phyloP scores from a whole-genome alignment of 768 basidiomycete species.

The Symmetrospora coprosmae region DNA sequence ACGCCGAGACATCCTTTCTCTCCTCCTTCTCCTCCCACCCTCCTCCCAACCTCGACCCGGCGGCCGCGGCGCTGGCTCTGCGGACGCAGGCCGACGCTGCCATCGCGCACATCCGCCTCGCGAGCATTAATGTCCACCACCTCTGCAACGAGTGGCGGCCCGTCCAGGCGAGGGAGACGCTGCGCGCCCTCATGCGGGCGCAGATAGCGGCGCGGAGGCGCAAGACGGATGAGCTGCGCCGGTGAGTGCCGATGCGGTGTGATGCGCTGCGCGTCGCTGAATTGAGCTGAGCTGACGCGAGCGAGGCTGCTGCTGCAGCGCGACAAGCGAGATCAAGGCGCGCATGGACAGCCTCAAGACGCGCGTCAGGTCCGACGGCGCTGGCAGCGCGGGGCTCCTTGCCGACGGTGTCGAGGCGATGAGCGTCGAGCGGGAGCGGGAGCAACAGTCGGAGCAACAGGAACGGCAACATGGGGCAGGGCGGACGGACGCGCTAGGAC shows the following conservation, averaged over 20 bases:
- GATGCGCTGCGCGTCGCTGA: too few species aligned
- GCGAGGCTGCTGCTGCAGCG: neutral
- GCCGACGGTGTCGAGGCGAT: too few species aligned
- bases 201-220: constrained; percentile 60
- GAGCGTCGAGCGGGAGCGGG: too few species aligned
- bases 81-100: constrained; percentile 27
- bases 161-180: constrained; percentile 70
- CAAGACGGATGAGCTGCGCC: constrained; percentile 56
- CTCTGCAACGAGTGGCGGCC: constrained; percentile 79
- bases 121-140: constrained; percentile 75
- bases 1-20: constrained; percentile 35
- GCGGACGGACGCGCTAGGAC: too few species aligned
- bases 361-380: too few species aligned
- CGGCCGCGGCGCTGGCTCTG: constrained; percentile 29
- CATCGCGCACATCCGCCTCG: constrained; percentile 59
- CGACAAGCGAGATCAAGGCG: neutral
- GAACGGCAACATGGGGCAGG: too few species aligned
- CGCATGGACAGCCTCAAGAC: constrained; percentile 1
- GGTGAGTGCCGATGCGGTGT: constrained; percentile 48
- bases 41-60: too few species aligned
- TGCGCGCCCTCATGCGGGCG: constrained; percentile 66
- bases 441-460: too few species aligned
- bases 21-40: too few species aligned
- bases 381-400: too few species aligned
- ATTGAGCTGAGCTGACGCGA: neutral